phyloP scores from a whole-genome alignment of 179 eudicot genomes.

The Camellia oleifera region DNA sequence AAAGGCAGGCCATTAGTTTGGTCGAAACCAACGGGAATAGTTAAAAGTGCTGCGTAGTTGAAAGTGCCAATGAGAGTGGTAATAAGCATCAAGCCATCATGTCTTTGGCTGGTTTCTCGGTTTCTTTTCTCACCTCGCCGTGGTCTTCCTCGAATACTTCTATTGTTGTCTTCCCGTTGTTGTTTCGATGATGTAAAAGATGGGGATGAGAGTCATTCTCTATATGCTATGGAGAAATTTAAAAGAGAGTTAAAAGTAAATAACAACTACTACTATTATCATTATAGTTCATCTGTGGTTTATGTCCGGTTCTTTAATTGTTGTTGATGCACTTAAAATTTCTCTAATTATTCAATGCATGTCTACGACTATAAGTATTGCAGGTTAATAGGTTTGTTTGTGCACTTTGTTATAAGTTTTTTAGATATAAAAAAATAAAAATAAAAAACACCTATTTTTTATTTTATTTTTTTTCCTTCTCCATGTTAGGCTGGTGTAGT shows the following conservation, averaged over 20 bases:
- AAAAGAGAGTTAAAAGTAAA: background rate
- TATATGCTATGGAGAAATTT: background rate
- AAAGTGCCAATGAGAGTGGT: slow-evolving; percentile 13
- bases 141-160: background rate
- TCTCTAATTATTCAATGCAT: no score
- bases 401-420: no score
- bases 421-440: no score
- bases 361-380: no score
- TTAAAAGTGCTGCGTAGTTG: slow-evolving; percentile 12
- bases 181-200: background rate
- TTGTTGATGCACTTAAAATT: no score
- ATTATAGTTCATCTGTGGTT: no score
- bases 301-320: no score
- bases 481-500: no score
- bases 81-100: slow-evolving; percentile 10
- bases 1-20: background rate
- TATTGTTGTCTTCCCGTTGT: background rate
- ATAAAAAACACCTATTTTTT: no score
- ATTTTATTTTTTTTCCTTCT: no score
- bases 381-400: no score
- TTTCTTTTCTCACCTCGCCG: background rate
- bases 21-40: slow-evolving; percentile 12
- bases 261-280: no score
- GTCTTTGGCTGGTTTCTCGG: slow-evolving; percentile 2
- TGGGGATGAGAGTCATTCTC: background rate